Evolutionary conservation across 2,329 filamentous ascomycete species (phyloP).

Genomic region (Diaporthe eres): DNA sequence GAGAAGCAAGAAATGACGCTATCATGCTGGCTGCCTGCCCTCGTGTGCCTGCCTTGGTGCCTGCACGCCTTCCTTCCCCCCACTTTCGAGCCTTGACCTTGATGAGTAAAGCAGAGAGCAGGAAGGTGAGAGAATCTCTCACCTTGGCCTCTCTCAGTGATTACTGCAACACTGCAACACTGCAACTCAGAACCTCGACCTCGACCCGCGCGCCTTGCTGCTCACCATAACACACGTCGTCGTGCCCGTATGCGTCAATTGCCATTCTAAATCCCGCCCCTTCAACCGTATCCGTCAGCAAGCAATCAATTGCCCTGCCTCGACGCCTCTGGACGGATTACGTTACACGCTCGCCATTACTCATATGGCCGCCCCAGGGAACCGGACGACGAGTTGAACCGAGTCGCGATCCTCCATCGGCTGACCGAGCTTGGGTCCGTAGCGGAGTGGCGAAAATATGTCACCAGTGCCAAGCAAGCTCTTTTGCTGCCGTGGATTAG

Average conservation of each 20-base stretch:
- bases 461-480: constrained; percentile 6
- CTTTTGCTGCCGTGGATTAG: neutral
- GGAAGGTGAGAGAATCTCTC: constrained; percentile 25
- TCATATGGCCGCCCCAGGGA: neutral
- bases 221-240: constrained; percentile 10
- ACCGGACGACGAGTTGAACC: constrained; percentile 6
- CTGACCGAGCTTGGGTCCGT: constrained; percentile 3
- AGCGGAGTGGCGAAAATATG: constrained; percentile 23
- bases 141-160: neutral
- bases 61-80: neutral
- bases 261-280: constrained; percentile 20
- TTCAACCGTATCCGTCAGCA: neutral
- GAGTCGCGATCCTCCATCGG: neutral
- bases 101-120: constrained; percentile 10
- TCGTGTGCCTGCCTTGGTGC: neutral
- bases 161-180: neutral
- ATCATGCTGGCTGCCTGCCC: constrained; percentile 10
- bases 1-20: neutral
- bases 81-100: constrained; percentile 15
- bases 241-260: neutral
- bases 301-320: neutral
- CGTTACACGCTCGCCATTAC: constrained; percentile 7
- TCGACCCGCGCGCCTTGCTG: neutral
- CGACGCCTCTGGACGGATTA: neutral
- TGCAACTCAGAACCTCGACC: neutral